Evolutionary conservation across 352 stramenopile genomes (phyloP), one percentile per base, ranked within the genome.

Genomic region (Phytophthora rubi): DNA sequence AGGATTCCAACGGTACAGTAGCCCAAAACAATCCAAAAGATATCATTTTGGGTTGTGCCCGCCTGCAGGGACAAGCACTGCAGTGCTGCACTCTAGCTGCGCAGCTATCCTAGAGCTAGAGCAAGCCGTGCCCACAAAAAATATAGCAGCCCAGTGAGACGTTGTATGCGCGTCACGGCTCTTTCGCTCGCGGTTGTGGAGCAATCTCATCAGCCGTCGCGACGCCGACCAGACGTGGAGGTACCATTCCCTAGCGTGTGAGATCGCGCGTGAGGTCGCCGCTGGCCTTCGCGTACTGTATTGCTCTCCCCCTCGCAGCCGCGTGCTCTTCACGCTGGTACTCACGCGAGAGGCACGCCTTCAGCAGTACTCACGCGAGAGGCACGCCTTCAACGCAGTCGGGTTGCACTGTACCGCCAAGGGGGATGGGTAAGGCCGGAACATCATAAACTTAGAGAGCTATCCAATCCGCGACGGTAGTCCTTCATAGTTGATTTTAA

Each of bases 41-140:
- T 73, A 69, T 69, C 53, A 26, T 59, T 69, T 73, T 73, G 65
- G 65, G 55, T 37, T 65, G 35, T 32, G 55, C 45, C 5, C 6
- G 44, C 44, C 37, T 12, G 42, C 42, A 21, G 26, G 9, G 23
- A 30, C 26, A 5, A 30, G 26, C 26, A 30, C 26, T 30, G 26
- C 26, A 6, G 26, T 30, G 26, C 26, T 30, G 26, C 26, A 30
- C 26, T 30, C 26, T 30, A 30, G 26, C 26, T 30, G 2, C 4
- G 26, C 26, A 30, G 26, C 26, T 21, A 21, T 21, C 18, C 18
- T 21, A 21, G 18, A 21, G 18, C 18, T 30, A 30, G 26, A 30
- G 4, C 26, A 30, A 30, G 26, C 26, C 26, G 26, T 30, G 26
- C 26, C 6, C 26, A 30, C 26, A 30, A 30, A 26, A 30, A 30